Conservation (phyloP, 1,284 basidiomycete genomes). For the Tremellales sp. region DNA sequence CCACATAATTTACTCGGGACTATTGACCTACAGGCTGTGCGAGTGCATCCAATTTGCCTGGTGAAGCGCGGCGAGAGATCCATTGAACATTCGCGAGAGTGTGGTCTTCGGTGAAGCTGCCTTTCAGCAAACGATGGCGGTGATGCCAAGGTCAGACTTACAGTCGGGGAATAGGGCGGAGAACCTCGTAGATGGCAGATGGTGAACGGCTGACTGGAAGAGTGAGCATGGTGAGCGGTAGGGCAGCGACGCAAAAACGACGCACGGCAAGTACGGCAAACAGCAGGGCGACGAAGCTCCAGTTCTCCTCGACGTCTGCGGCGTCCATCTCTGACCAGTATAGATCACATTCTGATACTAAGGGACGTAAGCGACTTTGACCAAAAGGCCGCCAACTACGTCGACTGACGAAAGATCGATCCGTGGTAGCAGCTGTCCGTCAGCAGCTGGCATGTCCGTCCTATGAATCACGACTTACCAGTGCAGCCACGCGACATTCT, state of each 20-base stretch:
- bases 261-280: constrained; percentile 15
- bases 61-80: constrained; percentile 7
- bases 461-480: constrained; percentile 2
- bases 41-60: constrained; percentile 18
- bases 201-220: constrained; percentile 13
- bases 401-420: constrained; percentile 9
- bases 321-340: constrained; percentile 17
- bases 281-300: constrained; percentile 15
- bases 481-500: constrained; percentile 19
- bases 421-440: constrained; percentile 5
- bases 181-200: constrained; percentile 9
- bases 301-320: constrained; percentile 21
- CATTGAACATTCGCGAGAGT: background rate
- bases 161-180: constrained; percentile 8
- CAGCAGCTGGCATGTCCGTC: too few species aligned
- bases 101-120: too few species aligned
- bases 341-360: constrained; percentile 15
- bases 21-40: constrained; percentile 6
- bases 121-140: too few species aligned
- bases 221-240: too few species aligned
- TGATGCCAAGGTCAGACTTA: too few species aligned
- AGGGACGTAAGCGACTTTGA: too few species aligned
- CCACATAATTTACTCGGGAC: background rate
- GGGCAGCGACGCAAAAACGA: background rate
- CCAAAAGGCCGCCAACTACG: background rate